A percentile compares a stretch with the other conserved stretches of the same genome.
Conservation (phyloP, 768 basidiomycete species). For the Saitozyma podzolica region DNA sequence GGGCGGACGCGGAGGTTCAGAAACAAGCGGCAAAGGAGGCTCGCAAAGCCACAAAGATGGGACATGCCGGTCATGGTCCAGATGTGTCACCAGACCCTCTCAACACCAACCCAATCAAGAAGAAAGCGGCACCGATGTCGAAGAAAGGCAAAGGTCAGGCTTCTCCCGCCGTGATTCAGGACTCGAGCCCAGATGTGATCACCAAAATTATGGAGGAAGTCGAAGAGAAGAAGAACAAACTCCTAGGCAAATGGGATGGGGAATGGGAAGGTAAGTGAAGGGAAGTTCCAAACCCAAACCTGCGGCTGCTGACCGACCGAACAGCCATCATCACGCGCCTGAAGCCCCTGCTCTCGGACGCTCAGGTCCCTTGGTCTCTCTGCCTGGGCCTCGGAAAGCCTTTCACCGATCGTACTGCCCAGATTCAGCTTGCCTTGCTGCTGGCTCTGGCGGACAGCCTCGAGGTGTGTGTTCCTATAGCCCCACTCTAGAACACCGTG, state of each 20-base stretch:
- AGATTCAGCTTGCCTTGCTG: conserved; percentile 41
- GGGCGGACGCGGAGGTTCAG: conserved; percentile 53
- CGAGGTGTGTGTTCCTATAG: conserved; percentile 16
- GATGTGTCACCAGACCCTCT: too few relatives aligned
- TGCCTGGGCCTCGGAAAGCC: conserved; percentile 40
- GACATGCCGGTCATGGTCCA: not conserved
- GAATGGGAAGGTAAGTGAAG: conserved; percentile 29
- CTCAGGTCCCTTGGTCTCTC: conserved; percentile 6
- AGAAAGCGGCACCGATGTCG: not conserved
- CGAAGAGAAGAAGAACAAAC: conserved; percentile 33
- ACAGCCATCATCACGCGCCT: not conserved
- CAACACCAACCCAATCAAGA: not conserved
- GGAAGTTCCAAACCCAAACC: not conserved
- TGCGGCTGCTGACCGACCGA: not conserved
- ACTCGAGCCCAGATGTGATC: too few relatives aligned
- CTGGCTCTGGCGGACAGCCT: conserved; percentile 21
- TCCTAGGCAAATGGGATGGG: conserved; percentile 32
- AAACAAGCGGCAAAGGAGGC: conserved; percentile 24
- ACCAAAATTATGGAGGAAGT: conserved; percentile 8
- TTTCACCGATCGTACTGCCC: conserved; percentile 35
- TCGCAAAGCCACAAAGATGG: conserved; percentile 10
- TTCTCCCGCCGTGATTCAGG: too few relatives aligned
- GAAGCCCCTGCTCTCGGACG: not conserved
- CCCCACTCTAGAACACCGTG: not conserved
- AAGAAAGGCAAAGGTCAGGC: conserved; percentile 15